Evolutionary conservation across 2,329 filamentous ascomycete genomes (phyloP).

Genomic region (Myrmaecium sp.): DNA sequence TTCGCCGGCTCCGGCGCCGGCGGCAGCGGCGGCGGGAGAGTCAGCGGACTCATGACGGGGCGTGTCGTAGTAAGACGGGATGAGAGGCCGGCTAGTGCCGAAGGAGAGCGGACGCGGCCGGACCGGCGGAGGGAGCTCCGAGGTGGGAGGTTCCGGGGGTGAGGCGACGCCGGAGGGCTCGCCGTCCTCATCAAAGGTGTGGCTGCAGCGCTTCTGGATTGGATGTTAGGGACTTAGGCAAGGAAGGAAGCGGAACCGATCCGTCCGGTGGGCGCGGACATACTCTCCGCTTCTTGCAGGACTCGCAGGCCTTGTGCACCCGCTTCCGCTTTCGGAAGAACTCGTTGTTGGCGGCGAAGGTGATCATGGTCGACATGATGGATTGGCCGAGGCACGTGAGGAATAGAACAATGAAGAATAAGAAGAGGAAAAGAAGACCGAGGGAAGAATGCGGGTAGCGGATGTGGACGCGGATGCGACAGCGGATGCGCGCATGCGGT

Average conservation of each 20-base stretch:
- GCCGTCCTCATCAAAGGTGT: slow-evolving; percentile 22
- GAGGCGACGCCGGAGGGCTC: slow-evolving; percentile 14
- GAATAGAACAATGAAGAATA: too few relatives aligned
- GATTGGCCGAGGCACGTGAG: too few relatives aligned
- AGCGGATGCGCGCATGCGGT: too few relatives aligned
- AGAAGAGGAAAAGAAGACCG: too few relatives aligned
- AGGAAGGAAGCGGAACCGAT: slow-evolving; percentile 4
- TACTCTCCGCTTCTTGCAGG: slow-evolving; percentile 27
- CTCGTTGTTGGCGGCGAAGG: slow-evolving; percentile 28
- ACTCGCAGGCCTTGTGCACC: slow-evolving; percentile 26
- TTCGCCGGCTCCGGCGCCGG: background rate
- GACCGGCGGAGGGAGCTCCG: background rate
- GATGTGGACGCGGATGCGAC: too few relatives aligned
- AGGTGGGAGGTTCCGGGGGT: slow-evolving; percentile 2
- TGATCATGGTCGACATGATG: slow-evolving; percentile 25
- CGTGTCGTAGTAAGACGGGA: background rate
- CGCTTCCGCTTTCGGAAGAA: slow-evolving; percentile 27
- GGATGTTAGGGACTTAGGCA: slow-evolving; percentile 9
- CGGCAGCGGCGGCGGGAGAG: background rate
- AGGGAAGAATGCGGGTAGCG: too few relatives aligned
- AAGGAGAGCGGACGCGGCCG: background rate
- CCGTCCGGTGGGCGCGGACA: slow-evolving; percentile 6
- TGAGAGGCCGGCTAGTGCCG: background rate
- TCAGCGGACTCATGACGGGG: background rate
- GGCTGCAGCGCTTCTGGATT: slow-evolving; percentile 24